Evolutionary conservation across 2,329 filamentous ascomycete genomes (phyloP).

Genomic region (Alternaria ventricosa): DNA sequence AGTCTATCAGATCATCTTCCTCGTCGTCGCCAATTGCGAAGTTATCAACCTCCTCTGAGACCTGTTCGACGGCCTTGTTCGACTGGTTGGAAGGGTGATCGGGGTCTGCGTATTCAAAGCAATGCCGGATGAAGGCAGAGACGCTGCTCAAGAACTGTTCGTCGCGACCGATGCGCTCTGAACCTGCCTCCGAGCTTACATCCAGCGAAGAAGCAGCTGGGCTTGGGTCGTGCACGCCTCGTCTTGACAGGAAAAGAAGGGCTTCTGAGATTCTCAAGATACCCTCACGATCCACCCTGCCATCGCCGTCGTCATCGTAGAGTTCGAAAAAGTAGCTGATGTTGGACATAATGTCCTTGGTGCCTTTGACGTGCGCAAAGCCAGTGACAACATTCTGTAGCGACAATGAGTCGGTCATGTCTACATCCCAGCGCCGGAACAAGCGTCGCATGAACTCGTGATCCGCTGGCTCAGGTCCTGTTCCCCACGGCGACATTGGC

Average conservation of each 20-base stretch:
- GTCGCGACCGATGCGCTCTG: conserved; percentile 66
- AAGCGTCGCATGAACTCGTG: conserved; percentile 93
- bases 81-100: conserved; percentile 70
- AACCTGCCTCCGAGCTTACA: conserved; percentile 49
- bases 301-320: conserved; percentile 91
- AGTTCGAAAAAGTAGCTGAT: conserved; percentile 98
- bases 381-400: conserved; percentile 92
- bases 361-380: conserved; percentile 88
- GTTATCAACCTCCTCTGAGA: conserved; percentile 54
- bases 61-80: conserved; percentile 37
- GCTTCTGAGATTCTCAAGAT: conserved; percentile 95
- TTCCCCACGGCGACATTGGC: conserved; percentile 63
- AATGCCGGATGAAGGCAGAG: conserved; percentile 92
- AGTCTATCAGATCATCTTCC: conserved; percentile 68
- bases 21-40: conserved; percentile 78
- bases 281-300: conserved; percentile 91
- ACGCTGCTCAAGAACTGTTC: conserved; percentile 92
- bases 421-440: conserved; percentile 86
- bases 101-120: conserved; percentile 97
- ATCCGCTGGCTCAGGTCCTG: conserved; percentile 76
- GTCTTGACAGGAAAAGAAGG: conserved; percentile 86
- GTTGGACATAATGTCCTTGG: conserved; percentile 94
- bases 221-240: conserved; percentile 80
- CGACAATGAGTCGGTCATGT: conserved; percentile 77
- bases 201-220: conserved; percentile 67